These are phyloP conservation scores for Stylosanthes scabra DNA, from an alignment of 331 rosid genomes.

Conservation along the genomic window DNA sequence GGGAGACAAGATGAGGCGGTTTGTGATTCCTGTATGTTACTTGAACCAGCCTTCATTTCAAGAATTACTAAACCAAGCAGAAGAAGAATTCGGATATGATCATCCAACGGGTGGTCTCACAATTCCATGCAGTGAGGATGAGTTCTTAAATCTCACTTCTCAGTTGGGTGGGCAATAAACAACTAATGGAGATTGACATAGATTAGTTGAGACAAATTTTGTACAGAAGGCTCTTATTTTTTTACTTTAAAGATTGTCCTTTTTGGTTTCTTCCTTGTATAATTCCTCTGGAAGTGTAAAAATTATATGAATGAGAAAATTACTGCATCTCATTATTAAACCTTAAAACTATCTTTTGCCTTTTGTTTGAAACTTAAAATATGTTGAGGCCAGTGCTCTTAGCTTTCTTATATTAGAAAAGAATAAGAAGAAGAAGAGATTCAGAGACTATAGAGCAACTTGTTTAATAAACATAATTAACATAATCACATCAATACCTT, in stretches of 20 bases:
- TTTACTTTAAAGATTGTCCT: background rate
- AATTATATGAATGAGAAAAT: background rate
- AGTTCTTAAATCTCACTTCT: conserved; percentile 33
- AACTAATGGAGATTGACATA: background rate
- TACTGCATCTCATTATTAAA: background rate
- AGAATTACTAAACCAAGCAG: conserved; percentile 37
- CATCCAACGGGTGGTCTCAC: conserved; percentile 49
- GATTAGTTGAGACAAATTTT: conserved; percentile 10
- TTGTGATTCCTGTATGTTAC: conserved; percentile 42
- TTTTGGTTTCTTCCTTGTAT: conserved; percentile 5
- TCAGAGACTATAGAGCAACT: too few relatives aligned
- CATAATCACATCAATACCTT: too few relatives aligned
- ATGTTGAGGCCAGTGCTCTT: background rate
- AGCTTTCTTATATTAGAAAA: too few relatives aligned
- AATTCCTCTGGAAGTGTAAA: conserved; percentile 1
- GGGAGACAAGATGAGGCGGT: conserved; percentile 49
- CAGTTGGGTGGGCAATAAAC: background rate
- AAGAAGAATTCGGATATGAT: conserved; percentile 48
- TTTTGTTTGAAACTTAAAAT: background rate
- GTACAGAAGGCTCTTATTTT: conserved; percentile 24
- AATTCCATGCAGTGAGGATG: conserved; percentile 43
- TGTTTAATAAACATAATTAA: too few relatives aligned
- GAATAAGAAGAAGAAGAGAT: too few relatives aligned
- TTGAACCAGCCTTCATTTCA: conserved; percentile 45
- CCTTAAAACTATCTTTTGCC: background rate